Conservation (phyloP, 345 rosid genomes). For the Linum lewisii region DNA sequence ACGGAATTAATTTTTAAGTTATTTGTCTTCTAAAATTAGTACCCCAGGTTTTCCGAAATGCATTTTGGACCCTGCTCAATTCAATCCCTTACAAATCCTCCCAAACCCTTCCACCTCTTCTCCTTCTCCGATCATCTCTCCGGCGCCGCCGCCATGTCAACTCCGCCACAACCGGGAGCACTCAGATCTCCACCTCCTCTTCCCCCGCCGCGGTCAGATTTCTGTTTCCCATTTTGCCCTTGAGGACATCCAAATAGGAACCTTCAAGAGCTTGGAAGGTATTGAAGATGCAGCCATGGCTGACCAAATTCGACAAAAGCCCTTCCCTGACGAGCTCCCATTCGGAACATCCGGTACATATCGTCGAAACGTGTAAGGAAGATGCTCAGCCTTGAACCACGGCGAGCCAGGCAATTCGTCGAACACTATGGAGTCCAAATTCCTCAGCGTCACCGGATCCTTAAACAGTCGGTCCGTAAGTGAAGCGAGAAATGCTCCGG, state of each 20-base stretch:
- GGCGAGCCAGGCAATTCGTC: constrained; percentile 42
- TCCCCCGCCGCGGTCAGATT: too few relatives aligned
- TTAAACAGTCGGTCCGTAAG: constrained; percentile 24
- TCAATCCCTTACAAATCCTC: too few relatives aligned
- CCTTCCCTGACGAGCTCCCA: constrained; percentile 23
- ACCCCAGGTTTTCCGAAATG: too few relatives aligned
- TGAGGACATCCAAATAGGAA: constrained; percentile 27
- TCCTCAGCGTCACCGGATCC: constrained; percentile 11
- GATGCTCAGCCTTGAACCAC: constrained; percentile 32
- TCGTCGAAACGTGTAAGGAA: constrained; percentile 31
- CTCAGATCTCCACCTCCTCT: too few relatives aligned
- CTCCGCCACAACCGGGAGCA: too few relatives aligned
- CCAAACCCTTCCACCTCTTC: too few relatives aligned
- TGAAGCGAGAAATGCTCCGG: constrained; percentile 26
- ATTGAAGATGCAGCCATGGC: constrained; percentile 43
- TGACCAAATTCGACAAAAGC: constrained; percentile 21
- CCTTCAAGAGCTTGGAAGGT: constrained; percentile 37
- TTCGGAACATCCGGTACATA: constrained; percentile 23
- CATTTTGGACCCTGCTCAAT: too few relatives aligned
- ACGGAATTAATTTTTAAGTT: too few relatives aligned
- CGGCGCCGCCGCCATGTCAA: too few relatives aligned
- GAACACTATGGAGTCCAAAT: constrained; percentile 23
- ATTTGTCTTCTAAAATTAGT: too few relatives aligned
- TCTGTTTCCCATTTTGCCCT: constrained; percentile 28
- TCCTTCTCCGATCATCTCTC: too few relatives aligned